These are phyloP conservation scores for Didymellaceae sp. DNA, from an alignment of 2,329 filamentous ascomycete genomes.

Conservation along the genomic window DNA sequence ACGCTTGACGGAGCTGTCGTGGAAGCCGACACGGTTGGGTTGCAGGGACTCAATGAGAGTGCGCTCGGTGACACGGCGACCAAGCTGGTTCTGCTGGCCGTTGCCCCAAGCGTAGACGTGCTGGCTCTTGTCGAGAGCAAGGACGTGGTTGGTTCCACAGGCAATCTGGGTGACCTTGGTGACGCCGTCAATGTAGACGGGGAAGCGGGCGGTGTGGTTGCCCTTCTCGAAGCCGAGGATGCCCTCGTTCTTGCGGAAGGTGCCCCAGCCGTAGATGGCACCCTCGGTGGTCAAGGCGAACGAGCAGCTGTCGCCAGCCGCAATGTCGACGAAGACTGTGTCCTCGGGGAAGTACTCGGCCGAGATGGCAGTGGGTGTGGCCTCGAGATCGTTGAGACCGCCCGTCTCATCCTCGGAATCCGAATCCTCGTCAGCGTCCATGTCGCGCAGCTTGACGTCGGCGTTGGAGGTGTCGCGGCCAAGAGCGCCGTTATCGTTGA, in stretches of 20 bases:
- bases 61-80: slow-evolving; percentile 68
- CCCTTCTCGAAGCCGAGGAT: slow-evolving; percentile 68
- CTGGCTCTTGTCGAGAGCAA: slow-evolving; percentile 70
- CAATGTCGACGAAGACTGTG: slow-evolving; percentile 70
- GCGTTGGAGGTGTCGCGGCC: slow-evolving; percentile 73
- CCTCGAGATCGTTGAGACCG: slow-evolving; percentile 74
- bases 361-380: slow-evolving; percentile 67
- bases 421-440: slow-evolving; percentile 54
- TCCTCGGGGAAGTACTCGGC: slow-evolving; percentile 64
- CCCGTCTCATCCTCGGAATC: slow-evolving; percentile 62
- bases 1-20: slow-evolving; percentile 43
- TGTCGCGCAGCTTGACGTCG: slow-evolving; percentile 65
- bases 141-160: slow-evolving; percentile 73
- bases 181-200: slow-evolving; percentile 65
- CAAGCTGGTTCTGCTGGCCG: slow-evolving; percentile 74
- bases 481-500: slow-evolving; percentile 83
- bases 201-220: slow-evolving; percentile 47
- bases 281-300: slow-evolving; percentile 79
- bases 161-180: slow-evolving; percentile 70
- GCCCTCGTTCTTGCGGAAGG: slow-evolving; percentile 74
- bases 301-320: slow-evolving; percentile 75
- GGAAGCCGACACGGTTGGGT: slow-evolving; percentile 64
- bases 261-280: slow-evolving; percentile 82
- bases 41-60: slow-evolving; percentile 61
- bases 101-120: slow-evolving; percentile 75